Evolutionary conservation across 352 stramenopile genomes (phyloP), one percentile per base, ranked within the genome.

Genomic region (Phytophthora sansomeana): DNA sequence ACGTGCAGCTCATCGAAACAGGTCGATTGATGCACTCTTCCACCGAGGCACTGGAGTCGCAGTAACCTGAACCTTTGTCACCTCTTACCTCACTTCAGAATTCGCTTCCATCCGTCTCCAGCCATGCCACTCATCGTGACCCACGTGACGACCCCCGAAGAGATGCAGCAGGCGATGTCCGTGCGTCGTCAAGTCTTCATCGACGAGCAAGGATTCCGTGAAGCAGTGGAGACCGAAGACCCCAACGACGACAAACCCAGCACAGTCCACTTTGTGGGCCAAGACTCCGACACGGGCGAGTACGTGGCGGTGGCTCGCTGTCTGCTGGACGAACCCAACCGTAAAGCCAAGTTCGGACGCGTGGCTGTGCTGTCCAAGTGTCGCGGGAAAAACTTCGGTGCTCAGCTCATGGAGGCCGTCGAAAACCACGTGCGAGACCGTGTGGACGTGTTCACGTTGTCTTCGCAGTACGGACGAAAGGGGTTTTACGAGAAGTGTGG

Each of bases 401-500:
- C 65, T 16, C 66, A 67, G 53, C 60, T 92, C 36, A 92, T 92
- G 80, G 32, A 72, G n/a, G 78, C 55, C 9, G 60, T 87, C 11
- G 83, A 92, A 43, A 48, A 79, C 41, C 43, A 70, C 17, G 57
- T 91, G 16, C 69, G 60, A 1, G 56, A 75, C 38, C 65, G 75
- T 16, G 76, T 76, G 6, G 80, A 89, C 33, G 42, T 42, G 48
- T 85, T 81, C 28, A 56, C 68, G 44, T 64, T 92, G n/a, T 86
- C 77, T 10, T 77, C 84, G 41, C 80, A 90, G 48, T 80, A 75
- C 32, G 65, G 73, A 69, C 86, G 85, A 63, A 77, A 78, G 35
- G 78, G 52, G 1, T 92, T 92, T 63, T 92, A 91, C 53, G 76
- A 82, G 43, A 87, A 86, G 51, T 91, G 84, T 38, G 84, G 84